Percentiles rank a stretch among this genome's conserved stretches.
phyloP scores from a whole-genome alignment of 1,284 basidiomycete species.

The Pseudozyma sp. region DNA sequence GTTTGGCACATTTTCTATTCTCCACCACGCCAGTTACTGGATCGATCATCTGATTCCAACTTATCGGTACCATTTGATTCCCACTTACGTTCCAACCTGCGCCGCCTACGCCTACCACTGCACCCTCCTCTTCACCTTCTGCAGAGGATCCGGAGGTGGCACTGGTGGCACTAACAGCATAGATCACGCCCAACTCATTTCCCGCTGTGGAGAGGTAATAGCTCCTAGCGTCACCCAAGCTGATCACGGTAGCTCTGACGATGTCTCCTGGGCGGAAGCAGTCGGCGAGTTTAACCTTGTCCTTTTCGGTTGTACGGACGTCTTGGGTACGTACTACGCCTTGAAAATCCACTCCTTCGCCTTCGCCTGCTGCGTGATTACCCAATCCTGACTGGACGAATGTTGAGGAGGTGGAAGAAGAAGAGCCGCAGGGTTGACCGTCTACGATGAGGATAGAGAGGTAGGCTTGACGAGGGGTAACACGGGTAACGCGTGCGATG shows the following conservation, averaged over 20 bases:
- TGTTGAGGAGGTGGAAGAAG: slow-evolving; percentile 26
- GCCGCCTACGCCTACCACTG: slow-evolving; percentile 6
- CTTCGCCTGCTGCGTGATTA: slow-evolving; percentile 67
- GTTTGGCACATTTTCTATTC: slow-evolving; percentile 89
- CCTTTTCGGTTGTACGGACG: slow-evolving; percentile 82
- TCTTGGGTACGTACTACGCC: slow-evolving; percentile 93
- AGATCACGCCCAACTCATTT: slow-evolving; percentile 86
- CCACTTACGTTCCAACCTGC: slow-evolving; percentile 41
- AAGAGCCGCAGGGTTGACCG: slow-evolving; percentile 75
- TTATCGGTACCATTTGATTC: slow-evolving; percentile 71
- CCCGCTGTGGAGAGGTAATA: slow-evolving; percentile 95
- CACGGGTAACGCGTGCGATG: slow-evolving; percentile 83
- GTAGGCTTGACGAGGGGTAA: slow-evolving; percentile 87
- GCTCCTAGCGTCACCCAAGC: slow-evolving; percentile 69
- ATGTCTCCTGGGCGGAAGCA: slow-evolving; percentile 97
- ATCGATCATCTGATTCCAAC: slow-evolving; percentile 92
- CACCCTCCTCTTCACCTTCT: background rate
- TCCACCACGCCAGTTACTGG: slow-evolving; percentile 83
- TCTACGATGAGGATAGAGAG: slow-evolving; percentile 90
- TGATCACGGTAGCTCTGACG: slow-evolving; percentile 83
- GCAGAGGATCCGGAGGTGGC: background rate
- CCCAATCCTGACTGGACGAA: slow-evolving; percentile 47
- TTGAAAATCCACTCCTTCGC: slow-evolving; percentile 75
- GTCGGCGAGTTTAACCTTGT: slow-evolving; percentile 90
- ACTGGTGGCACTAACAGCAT: slow-evolving; percentile 44